A percentile compares a stretch with the other conserved stretches of the same genome.
These are phyloP conservation scores for Metschnikowia similis DNA, from an alignment of 805 yeast genomes.

Conservation along the genomic window DNA sequence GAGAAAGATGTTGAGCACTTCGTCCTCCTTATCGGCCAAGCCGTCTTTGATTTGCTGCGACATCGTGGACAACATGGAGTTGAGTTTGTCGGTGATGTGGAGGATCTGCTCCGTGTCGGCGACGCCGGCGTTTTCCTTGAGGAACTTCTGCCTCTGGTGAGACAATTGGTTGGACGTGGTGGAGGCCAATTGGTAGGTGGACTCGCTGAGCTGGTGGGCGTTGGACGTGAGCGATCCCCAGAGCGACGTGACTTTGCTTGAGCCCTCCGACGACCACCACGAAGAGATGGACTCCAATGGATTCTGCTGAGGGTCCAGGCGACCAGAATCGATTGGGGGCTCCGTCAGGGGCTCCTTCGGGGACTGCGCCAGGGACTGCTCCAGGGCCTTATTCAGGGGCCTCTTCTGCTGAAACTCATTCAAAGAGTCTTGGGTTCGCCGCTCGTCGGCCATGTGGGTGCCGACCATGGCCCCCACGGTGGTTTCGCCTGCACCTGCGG, in stretches of 20 bases:
- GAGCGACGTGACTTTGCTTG: slow-evolving; percentile 57
- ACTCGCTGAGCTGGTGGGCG: slow-evolving; percentile 46
- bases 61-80: slow-evolving; percentile 31
- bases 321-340: too few species aligned
- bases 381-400: background rate
- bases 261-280: slow-evolving; percentile 75
- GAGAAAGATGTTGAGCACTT: slow-evolving; percentile 38
- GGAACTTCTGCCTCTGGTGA: slow-evolving; percentile 35
- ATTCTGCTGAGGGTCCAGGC: background rate
- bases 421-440: background rate
- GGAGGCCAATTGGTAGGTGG: slow-evolving; percentile 47
- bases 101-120: slow-evolving; percentile 25
- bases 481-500: too few species aligned
- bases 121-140: slow-evolving; percentile 22
- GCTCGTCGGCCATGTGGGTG: too few species aligned
- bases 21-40: slow-evolving; percentile 52
- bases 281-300: slow-evolving; percentile 62
- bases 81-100: slow-evolving; percentile 27
- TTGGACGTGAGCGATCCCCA: slow-evolving; percentile 65
- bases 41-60: slow-evolving; percentile 47
- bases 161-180: slow-evolving; percentile 39
- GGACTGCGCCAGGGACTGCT: background rate
- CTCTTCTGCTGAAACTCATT: background rate
- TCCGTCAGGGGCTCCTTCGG: background rate
- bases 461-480: too few species aligned